phyloP scores from a whole-genome alignment of 345 rosid species.

The Brassica rapa region DNA sequence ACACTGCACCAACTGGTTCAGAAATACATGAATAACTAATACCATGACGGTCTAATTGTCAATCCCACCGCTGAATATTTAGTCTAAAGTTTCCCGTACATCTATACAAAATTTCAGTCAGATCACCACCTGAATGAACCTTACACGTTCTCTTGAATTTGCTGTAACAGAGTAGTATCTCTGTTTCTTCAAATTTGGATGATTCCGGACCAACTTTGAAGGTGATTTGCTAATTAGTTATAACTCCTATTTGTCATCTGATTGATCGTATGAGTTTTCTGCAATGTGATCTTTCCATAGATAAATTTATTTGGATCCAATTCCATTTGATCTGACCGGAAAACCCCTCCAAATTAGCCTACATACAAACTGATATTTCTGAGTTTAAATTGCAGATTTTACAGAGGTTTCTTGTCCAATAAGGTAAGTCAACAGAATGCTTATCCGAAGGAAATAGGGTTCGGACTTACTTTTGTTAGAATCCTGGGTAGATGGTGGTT shows the following conservation, averaged over 20 bases:
- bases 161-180: neutral
- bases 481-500: neutral
- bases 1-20: too few relatives aligned
- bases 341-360: neutral
- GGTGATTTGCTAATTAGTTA: neutral
- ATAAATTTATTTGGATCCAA: neutral
- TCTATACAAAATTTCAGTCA: neutral
- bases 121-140: neutral
- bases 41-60: neutral
- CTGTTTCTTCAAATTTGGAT: neutral
- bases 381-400: neutral
- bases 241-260: neutral
- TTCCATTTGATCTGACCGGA: neutral
- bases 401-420: neutral
- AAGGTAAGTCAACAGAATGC: neutral
- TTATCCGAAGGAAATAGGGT: neutral
- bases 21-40: neutral
- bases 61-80: neutral
- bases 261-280: neutral
- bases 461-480: neutral
- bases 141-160: neutral
- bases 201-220: neutral
- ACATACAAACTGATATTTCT: neutral
- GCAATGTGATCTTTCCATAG: neutral
- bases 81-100: neutral